Percentiles rank a stretch among this genome's conserved stretches.
Evolutionary conservation across 2,329 filamentous ascomycete genomes (phyloP).

Genomic region (Aureobasidium sp.): DNA sequence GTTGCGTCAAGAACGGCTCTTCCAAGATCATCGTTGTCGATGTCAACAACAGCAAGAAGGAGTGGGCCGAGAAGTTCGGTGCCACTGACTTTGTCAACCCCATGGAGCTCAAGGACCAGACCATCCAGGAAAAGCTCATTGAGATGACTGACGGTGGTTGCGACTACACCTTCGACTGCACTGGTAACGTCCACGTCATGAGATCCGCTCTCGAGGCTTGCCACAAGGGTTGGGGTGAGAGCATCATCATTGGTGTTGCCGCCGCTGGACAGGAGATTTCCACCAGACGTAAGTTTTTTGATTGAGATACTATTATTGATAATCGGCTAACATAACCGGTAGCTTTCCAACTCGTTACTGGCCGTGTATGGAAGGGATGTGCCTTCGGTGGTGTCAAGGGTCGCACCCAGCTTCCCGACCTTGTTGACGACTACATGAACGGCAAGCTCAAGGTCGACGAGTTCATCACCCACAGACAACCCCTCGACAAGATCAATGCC

Average conservation of each 20-base stretch:
- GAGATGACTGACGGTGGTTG: slow-evolving; percentile 98
- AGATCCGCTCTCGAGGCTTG: slow-evolving; percentile 90
- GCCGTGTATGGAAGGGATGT: slow-evolving; percentile 95
- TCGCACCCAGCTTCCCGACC: slow-evolving; percentile 77
- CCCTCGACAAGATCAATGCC: slow-evolving; percentile 73
- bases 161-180: slow-evolving; percentile 99
- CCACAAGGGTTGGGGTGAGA: slow-evolving; percentile 99
- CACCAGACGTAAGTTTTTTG: slow-evolving; percentile 70
- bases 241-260: slow-evolving; percentile 94
- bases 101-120: slow-evolving; percentile 57
- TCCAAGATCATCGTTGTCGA: slow-evolving; percentile 70
- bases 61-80: slow-evolving; percentile 89
- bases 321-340: slow-evolving; percentile 8
- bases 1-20: slow-evolving; percentile 77
- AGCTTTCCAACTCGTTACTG: slow-evolving; percentile 98
- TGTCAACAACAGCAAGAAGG: slow-evolving; percentile 84
- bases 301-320: too few relatives aligned
- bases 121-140: slow-evolving; percentile 83
- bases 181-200: slow-evolving; percentile 95
- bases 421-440: slow-evolving; percentile 83
- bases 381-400: slow-evolving; percentile 98
- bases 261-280: slow-evolving; percentile 93
- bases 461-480: slow-evolving; percentile 96
- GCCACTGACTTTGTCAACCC: slow-evolving; percentile 97
- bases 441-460: slow-evolving; percentile 96